These are phyloP conservation scores for Schwanniomyces occidentalis DNA, from an alignment of 805 yeast species.

Conservation along the genomic window DNA sequence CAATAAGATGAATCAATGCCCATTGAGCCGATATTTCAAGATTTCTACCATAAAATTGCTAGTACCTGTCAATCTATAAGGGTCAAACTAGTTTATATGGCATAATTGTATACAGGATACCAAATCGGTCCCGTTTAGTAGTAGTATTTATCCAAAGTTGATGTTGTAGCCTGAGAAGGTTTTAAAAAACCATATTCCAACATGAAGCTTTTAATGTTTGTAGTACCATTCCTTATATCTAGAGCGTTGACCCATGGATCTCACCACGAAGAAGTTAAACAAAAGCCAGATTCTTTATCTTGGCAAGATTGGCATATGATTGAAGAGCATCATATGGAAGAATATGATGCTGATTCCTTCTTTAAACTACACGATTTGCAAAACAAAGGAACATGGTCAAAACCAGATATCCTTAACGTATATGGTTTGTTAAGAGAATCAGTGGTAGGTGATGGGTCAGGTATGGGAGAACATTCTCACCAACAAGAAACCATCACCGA, in stretches of 20 bases:
- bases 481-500: conserved; percentile 55
- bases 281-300: conserved; percentile 49
- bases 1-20: too few species aligned
- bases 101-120: too few species aligned
- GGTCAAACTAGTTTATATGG: too few species aligned
- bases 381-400: conserved; percentile 55
- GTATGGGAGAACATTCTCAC: conserved; percentile 64
- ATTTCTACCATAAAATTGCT: too few species aligned
- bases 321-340: conserved; percentile 78
- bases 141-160: too few species aligned
- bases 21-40: too few species aligned
- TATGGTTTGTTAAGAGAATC: conserved; percentile 77
- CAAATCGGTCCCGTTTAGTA: too few species aligned
- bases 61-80: too few species aligned
- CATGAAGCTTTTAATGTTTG: neutral
- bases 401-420: conserved; percentile 67
- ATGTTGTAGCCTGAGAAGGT: too few species aligned
- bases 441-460: conserved; percentile 85
- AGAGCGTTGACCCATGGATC: conserved; percentile 7
- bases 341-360: conserved; percentile 71
- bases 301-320: conserved; percentile 94
- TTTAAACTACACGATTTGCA: conserved; percentile 78
- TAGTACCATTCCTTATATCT: neutral
- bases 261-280: conserved; percentile 8
- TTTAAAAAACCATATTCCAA: neutral